Evolutionary conservation across 2,329 filamentous ascomycete genomes (phyloP), one percentile per base, ranked within the genome.

Genomic region (Cryphonectria radicalis): DNA sequence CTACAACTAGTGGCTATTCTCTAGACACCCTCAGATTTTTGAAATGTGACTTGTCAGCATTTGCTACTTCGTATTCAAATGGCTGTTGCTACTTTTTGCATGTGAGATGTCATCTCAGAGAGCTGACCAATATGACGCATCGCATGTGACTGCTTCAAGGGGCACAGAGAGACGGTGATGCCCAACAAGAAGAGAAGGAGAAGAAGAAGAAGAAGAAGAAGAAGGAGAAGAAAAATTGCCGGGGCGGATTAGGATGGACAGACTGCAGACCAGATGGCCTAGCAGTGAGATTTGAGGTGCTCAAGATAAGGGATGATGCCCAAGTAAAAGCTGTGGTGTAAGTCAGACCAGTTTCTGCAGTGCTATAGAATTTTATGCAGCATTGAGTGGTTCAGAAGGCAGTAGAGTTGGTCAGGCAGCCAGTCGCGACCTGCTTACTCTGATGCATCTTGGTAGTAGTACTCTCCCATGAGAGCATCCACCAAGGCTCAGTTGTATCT

Each of bases 91-190:
- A 22, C 46, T n/a, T 50, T 22, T 50, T n/a, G 62, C 67, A 69
- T 59, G 46, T 63, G 67, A 70, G 60, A 64, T 55, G 25, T 68
- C 57, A 62, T 60, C 57, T 53, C 40, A 43, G 14, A 32, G n/a
- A 55, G 50, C 25, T n/a, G n/a, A 40, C 28, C 42, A 46, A 63
- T 62, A 25, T 68, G 66, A 68, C n/a, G 59, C 25, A 43, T 68
- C 57, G 53, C 28, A 68, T 68, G 57, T 68, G 57, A 68, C 35
- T 8, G 32, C 53, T 25, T 55, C 28, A 59, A 68, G 66, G 66
- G 43, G 46, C 43, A 65, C 40, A 53, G 42, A 53, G 28, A 53
- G 63, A 22, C 17, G 17, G 17, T 68, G 32, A 43, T 53, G 57
- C 55, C 55, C 22, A 46, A 40, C 19, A 11, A 37, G 14, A 19